Conservation (phyloP, 2,329 filamentous ascomycete genomes). For the Diaporthe aspalathi region DNA sequence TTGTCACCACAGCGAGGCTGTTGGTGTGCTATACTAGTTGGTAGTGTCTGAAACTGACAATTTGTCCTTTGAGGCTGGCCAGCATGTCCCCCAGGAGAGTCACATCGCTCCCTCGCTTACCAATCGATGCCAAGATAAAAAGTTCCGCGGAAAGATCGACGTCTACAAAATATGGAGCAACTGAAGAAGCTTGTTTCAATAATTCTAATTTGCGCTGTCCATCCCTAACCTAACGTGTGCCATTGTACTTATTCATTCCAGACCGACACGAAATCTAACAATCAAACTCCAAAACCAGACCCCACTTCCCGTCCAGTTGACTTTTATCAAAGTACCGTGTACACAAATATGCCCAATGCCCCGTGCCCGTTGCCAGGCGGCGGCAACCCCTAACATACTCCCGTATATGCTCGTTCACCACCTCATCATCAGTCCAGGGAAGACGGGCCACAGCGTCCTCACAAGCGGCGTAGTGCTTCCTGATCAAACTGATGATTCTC, state of each 20-base stretch:
- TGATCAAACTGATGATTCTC: not conserved
- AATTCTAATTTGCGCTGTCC: no score
- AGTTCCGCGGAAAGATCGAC: not conserved
- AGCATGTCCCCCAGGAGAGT: not conserved
- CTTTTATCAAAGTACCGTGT: conserved; percentile 12
- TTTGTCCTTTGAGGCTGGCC: not conserved
- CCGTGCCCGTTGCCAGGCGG: not conserved
- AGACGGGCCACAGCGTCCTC: conserved; percentile 11
- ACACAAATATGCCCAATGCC: conserved; percentile 9
- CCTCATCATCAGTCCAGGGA: conserved; percentile 10
- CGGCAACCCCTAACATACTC: not conserved
- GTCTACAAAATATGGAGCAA: no score
- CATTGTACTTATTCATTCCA: no score
- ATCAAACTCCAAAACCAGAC: not conserved
- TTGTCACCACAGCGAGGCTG: not conserved
- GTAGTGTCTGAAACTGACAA: not conserved
- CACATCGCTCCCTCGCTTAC: not conserved
- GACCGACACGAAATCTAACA: not conserved
- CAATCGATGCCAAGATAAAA: not conserved
- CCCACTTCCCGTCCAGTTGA: conserved; percentile 9
- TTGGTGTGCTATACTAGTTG: not conserved
- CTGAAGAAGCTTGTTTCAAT: not conserved
- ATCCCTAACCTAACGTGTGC: no score
- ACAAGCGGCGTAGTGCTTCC: not conserved
- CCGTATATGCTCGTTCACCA: not conserved